Percentiles rank a stretch among this genome's conserved stretches.
These are phyloP conservation scores for Zygoascus hellenicus DNA, from an alignment of 1,139 yeast genomes.

Conservation along the genomic window DNA sequence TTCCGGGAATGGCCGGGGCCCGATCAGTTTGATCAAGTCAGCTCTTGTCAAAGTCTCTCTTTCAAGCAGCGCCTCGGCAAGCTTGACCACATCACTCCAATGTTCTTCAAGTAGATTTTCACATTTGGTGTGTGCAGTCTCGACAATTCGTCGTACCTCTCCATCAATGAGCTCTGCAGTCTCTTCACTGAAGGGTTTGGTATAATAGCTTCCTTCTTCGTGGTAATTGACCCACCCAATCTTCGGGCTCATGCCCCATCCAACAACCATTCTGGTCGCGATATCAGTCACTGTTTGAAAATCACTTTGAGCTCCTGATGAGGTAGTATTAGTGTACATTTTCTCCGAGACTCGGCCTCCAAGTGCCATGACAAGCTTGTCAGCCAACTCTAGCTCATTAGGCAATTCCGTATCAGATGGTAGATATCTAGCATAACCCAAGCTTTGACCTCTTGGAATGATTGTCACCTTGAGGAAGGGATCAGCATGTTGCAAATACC, in stretches of 20 bases:
- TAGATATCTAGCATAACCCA: conserved; percentile 96
- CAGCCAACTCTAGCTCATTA: conserved; percentile 68
- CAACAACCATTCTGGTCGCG: conserved; percentile 88
- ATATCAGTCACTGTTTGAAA: conserved; percentile 89
- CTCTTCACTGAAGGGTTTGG: conserved; percentile 86
- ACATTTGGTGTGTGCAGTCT: conserved; percentile 69
- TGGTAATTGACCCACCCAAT: conserved; percentile 81
- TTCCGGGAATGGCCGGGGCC: conserved; percentile 82
- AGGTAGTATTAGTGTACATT: conserved; percentile 79
- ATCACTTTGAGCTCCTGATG: conserved; percentile 94
- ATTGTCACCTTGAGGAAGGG: conserved; percentile 92
- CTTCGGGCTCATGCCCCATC: conserved; percentile 82
- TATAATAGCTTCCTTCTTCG: conserved; percentile 48
- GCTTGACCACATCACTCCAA: conserved; percentile 64
- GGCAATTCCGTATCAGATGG: conserved; percentile 89
- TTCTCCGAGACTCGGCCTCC: conserved; percentile 98
- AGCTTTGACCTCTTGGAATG: conserved; percentile 92
- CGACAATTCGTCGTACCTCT: conserved; percentile 77
- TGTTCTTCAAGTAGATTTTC: conserved; percentile 57
- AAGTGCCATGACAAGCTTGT: conserved; percentile 91
- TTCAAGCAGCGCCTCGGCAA: conserved; percentile 75
- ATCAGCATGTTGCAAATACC: conserved; percentile 85
- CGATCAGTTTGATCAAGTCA: conserved; percentile 81
- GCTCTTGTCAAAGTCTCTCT: conserved; percentile 87
- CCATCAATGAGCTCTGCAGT: conserved; percentile 77